phyloP scores from a whole-genome alignment of 2,329 filamentous ascomycete genomes.

The Cytospora leucostoma region DNA sequence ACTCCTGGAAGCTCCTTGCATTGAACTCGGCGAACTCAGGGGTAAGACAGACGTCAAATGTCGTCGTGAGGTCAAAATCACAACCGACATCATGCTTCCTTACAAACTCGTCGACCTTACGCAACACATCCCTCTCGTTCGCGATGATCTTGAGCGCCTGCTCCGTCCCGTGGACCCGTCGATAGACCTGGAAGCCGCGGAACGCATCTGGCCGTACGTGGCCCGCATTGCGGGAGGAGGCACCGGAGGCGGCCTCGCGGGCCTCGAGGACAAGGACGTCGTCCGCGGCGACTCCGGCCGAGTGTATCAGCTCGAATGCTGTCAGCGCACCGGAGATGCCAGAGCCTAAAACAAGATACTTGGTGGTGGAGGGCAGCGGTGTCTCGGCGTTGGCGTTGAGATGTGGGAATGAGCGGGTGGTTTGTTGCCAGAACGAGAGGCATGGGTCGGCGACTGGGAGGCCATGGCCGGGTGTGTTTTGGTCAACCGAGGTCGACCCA shows the following conservation, averaged over 20 bases:
- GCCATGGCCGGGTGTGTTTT: not conserved
- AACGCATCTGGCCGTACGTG: slow-evolving; percentile 49
- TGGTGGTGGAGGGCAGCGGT: slow-evolving; percentile 34
- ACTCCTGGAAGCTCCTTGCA: slow-evolving; percentile 42
- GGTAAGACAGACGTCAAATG: slow-evolving; percentile 52
- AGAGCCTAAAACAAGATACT: slow-evolving; percentile 45
- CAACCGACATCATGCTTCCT: slow-evolving; percentile 43
- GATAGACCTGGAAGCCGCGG: slow-evolving; percentile 48
- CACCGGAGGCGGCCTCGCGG: slow-evolving; percentile 46
- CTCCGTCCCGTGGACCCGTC: slow-evolving; percentile 43
- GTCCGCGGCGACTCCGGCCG: slow-evolving; percentile 35
- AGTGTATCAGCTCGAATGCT: slow-evolving; percentile 43
- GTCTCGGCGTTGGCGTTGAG: slow-evolving; percentile 41
- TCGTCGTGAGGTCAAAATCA: slow-evolving; percentile 49
- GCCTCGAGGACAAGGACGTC: slow-evolving; percentile 46
- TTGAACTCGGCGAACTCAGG: slow-evolving; percentile 48
- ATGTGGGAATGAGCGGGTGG: slow-evolving; percentile 45
- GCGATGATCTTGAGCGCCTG: slow-evolving; percentile 49
- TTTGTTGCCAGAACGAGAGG: slow-evolving; percentile 44
- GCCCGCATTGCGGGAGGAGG: slow-evolving; percentile 47
- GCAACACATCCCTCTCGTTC: slow-evolving; percentile 44
- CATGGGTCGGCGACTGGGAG: slow-evolving; percentile 26
- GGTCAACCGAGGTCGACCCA: not conserved
- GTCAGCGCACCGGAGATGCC: slow-evolving; percentile 45
- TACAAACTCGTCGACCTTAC: slow-evolving; percentile 45